Conservation (phyloP, 2,329 filamentous ascomycete genomes). For the Triangularia setosa region DNA sequence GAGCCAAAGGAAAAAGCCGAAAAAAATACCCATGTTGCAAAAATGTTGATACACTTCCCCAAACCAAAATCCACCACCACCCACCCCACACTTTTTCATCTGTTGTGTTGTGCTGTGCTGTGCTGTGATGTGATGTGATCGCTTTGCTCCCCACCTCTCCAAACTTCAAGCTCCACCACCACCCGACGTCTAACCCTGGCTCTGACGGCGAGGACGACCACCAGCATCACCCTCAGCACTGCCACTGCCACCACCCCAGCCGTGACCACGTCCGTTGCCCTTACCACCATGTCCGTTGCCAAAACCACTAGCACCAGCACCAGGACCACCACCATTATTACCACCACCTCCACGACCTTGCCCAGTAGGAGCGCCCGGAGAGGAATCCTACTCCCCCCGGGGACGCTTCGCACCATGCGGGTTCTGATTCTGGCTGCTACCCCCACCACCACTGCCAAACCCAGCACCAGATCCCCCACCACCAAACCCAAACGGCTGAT, state of each 20-base stretch:
- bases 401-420: slow-evolving; percentile 78
- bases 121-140: background rate
- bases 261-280: background rate
- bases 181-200: background rate
- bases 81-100: too few species aligned
- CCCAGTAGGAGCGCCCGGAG: background rate
- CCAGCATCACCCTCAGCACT: background rate
- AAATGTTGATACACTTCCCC: background rate
- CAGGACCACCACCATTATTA: background rate
- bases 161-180: background rate
- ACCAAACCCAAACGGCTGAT: slow-evolving; percentile 34
- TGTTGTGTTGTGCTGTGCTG: too few species aligned
- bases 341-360: background rate
- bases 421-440: slow-evolving; percentile 57
- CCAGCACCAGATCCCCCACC: slow-evolving; percentile 55
- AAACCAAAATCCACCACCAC: background rate
- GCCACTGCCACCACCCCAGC: background rate
- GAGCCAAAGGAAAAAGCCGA: background rate
- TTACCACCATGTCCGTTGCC: background rate
- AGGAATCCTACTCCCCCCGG: slow-evolving; percentile 57
- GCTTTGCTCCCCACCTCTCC: background rate
- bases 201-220: background rate
- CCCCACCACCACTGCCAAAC: slow-evolving; percentile 48
- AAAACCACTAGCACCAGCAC: background rate
- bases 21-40: background rate